Evolutionary conservation across 495 filamentous ascomycete species (phyloP).

Genomic region (Aspergillus heteromorphus): DNA sequence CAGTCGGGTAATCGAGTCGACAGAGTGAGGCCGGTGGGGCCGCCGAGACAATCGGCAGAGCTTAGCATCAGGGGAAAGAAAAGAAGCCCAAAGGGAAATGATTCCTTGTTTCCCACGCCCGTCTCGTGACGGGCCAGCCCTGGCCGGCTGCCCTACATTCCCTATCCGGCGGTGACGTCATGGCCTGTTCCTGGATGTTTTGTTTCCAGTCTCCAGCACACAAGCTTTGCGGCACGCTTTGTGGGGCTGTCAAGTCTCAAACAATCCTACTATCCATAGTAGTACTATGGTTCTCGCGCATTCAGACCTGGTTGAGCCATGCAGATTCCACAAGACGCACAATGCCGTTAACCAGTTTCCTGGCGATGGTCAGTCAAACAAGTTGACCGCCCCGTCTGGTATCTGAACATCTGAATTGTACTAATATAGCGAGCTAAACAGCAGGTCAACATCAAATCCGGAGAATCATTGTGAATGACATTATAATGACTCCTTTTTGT

Average conservation of each 20-base stretch:
- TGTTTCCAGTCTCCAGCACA: background rate
- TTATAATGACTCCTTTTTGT: background rate
- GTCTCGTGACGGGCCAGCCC: conserved; percentile 1
- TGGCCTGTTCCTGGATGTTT: background rate
- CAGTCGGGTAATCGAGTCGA: background rate
- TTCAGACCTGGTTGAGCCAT: too few species aligned
- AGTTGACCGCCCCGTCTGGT: too few species aligned
- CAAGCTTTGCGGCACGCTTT: background rate
- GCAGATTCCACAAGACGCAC: too few species aligned
- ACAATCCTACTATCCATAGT: background rate
- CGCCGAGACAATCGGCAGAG: background rate
- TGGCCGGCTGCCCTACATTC: background rate
- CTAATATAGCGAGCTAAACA: too few species aligned
- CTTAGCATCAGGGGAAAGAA: background rate
- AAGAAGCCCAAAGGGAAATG: background rate
- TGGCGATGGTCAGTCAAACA: too few species aligned
- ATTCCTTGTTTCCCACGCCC: background rate
- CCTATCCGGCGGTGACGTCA: background rate
- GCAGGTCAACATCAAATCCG: too few species aligned
- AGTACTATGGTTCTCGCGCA: background rate
- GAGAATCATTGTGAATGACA: too few species aligned
- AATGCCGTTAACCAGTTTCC: too few species aligned
- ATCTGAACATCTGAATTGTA: too few species aligned
- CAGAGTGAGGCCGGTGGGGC: background rate
- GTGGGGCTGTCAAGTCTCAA: background rate